Evolutionary conservation across 202 grass and related monocot genomes (phyloP).

Genomic region (Eragrostis tef): DNA sequence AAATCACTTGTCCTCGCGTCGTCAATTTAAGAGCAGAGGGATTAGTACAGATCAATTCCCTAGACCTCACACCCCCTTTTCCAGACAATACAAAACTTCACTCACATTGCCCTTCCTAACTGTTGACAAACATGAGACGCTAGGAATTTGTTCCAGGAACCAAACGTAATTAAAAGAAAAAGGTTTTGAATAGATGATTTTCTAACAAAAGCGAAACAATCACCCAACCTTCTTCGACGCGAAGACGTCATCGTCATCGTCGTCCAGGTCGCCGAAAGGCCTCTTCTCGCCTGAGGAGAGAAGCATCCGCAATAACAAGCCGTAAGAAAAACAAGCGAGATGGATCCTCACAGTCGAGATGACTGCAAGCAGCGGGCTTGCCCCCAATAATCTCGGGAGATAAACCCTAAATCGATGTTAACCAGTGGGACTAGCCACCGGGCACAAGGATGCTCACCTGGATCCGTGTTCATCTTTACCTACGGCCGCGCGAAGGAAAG

Average conservation of each 20-base stretch:
- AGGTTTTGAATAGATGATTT: neutral
- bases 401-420: neutral
- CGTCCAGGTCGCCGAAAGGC: constrained; percentile 73
- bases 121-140: neutral
- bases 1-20: too few relatives aligned
- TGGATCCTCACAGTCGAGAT: neutral
- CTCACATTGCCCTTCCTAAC: neutral
- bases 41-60: neutral
- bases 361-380: neutral
- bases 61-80: neutral
- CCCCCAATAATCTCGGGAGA: neutral
- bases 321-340: neutral
- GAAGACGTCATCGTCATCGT: constrained; percentile 87
- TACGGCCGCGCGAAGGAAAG: neutral
- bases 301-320: neutral
- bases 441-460: neutral
- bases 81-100: neutral
- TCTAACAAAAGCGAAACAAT: neutral
- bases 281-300: neutral
- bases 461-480: neutral
- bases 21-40: too few relatives aligned
- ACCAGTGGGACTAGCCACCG: neutral
- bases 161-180: neutral
- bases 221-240: constrained; percentile 67
- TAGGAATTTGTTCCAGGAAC: neutral